Percentiles rank a stretch among this genome's conserved stretches.
Conservation (phyloP, 2,329 filamentous ascomycete genomes). For the Phialocephala subalpina region DNA sequence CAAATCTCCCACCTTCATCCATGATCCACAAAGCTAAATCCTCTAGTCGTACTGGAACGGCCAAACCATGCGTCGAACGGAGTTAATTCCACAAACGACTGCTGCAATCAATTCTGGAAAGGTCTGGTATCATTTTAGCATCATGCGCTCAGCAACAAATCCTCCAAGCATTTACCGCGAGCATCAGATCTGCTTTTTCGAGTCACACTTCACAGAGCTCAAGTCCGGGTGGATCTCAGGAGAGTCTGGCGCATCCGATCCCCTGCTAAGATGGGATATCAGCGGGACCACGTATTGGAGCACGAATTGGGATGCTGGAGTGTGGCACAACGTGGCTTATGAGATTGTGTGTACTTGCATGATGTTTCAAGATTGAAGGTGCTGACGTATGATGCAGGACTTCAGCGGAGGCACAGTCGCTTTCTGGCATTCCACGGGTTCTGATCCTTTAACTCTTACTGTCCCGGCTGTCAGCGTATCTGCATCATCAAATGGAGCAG, state of each 20-base stretch:
- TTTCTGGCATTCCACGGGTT: slow-evolving; percentile 75
- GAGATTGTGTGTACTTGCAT: slow-evolving; percentile 58
- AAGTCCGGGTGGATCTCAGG: slow-evolving; percentile 71
- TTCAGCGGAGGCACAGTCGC: slow-evolving; percentile 68
- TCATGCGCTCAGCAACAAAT: slow-evolving; percentile 66
- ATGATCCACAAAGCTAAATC: neutral
- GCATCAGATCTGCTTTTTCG: slow-evolving; percentile 71
- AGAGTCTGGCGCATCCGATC: slow-evolving; percentile 52
- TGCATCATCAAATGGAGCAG: slow-evolving; percentile 71
- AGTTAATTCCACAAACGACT: slow-evolving; percentile 75
- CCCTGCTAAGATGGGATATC: slow-evolving; percentile 72
- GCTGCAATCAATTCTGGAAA: slow-evolving; percentile 70
- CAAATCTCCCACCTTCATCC: neutral
- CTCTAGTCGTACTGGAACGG: slow-evolving; percentile 44
- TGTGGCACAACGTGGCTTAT: slow-evolving; percentile 81
- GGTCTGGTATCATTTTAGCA: slow-evolving; percentile 76
- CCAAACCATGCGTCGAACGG: slow-evolving; percentile 75
- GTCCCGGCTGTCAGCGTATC: slow-evolving; percentile 66
- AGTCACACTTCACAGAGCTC: slow-evolving; percentile 78
- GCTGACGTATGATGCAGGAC: slow-evolving; percentile 49
- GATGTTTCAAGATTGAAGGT: neutral
- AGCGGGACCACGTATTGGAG: slow-evolving; percentile 69
- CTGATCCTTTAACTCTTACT: slow-evolving; percentile 61
- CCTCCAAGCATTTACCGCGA: slow-evolving; percentile 68
- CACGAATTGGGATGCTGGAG: slow-evolving; percentile 64